Conservation (phyloP, 257 asterid genomes). For the Jacaranda mimosifolia region DNA sequence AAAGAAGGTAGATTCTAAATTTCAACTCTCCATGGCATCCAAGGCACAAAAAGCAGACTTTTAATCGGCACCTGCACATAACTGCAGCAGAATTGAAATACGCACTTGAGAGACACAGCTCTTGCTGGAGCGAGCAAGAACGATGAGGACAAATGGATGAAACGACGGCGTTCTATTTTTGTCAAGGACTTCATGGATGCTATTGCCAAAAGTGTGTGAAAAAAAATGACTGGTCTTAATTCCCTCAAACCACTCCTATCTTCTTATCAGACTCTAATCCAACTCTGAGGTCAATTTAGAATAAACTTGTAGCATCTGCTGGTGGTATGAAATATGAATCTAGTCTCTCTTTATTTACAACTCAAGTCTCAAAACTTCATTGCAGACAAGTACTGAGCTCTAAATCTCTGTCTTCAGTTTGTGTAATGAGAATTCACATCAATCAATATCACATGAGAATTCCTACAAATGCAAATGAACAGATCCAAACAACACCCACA, state of each 20-base stretch:
- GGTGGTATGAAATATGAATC: background rate
- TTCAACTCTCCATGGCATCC: background rate
- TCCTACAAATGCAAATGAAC: background rate
- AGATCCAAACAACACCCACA: slow-evolving; percentile 6
- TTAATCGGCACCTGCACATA: background rate
- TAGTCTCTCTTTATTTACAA: background rate
- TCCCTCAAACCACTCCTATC: background rate
- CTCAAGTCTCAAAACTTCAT: background rate
- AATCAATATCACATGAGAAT: slow-evolving; percentile 16
- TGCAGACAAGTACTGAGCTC: background rate
- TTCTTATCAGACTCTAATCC: background rate
- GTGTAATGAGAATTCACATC: slow-evolving; percentile 7
- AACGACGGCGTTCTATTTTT: background rate
- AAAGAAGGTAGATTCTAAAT: background rate
- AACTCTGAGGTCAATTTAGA: background rate
- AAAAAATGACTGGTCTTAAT: background rate
- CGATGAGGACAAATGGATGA: background rate
- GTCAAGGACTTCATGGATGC: background rate
- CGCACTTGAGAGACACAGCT: background rate
- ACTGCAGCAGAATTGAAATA: background rate
- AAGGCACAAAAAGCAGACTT: background rate
- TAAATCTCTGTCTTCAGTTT: slow-evolving; percentile 8
- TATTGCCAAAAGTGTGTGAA: background rate
- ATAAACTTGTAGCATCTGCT: background rate
- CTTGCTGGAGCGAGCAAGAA: slow-evolving; percentile 1